Base-by-base conservation (phyloP, 768 basidiomycete species). In the Brasilioporus rufonigricans region DNA sequence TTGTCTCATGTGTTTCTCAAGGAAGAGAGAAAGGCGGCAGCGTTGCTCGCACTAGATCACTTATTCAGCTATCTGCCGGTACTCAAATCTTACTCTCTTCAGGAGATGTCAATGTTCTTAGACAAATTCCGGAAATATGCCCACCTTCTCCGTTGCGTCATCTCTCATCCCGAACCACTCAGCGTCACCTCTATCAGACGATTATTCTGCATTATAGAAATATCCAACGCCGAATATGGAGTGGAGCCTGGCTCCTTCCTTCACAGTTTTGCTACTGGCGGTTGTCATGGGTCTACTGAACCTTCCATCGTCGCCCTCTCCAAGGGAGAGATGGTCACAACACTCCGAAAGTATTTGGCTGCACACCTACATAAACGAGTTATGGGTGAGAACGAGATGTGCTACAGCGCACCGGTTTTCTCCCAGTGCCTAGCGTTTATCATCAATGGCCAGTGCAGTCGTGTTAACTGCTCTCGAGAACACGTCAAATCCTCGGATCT, bases 401-500 rank as follows among this genome's bases (percentile, higher is more conserved):
- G 75, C 50, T 60, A 47, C 49, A 40, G 57, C 12, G 62, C 71
- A 1, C 45, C 48, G 0, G 70, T 26, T 26, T 51, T 81, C 43
- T 69, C n/a, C n/a, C n/a, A n/a, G n/a, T n/a, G n/a, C n/a, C n/a
- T n/a, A n/a, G n/a, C n/a, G n/a, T n/a, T n/a, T 69, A 1, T 68
- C 4, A 44, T 74, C n/a, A 62, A 27, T 43, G 68, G 62, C 1
- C 36, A 55, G 3, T 84, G 82, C 59, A 55, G 64, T 23, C 56
- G 61, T 6, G 3, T 1, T 0, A 31, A 55, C 4, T 84, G 82
- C 54, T 63, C 64, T 4, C 65, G 70, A 36, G 68, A 73, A 13
- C 81, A 82, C 52, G 48, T 72, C 27, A 44, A 47, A 18, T 16
- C 61, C 0, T 43, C 69, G 2, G 58, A 69, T 19, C 53, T 70